A percentile compares a stretch with the other conserved stretches of the same genome.
These are phyloP conservation scores for Zelonia costaricensis DNA, from an alignment of 208 protist species.

Conservation along the genomic window DNA sequence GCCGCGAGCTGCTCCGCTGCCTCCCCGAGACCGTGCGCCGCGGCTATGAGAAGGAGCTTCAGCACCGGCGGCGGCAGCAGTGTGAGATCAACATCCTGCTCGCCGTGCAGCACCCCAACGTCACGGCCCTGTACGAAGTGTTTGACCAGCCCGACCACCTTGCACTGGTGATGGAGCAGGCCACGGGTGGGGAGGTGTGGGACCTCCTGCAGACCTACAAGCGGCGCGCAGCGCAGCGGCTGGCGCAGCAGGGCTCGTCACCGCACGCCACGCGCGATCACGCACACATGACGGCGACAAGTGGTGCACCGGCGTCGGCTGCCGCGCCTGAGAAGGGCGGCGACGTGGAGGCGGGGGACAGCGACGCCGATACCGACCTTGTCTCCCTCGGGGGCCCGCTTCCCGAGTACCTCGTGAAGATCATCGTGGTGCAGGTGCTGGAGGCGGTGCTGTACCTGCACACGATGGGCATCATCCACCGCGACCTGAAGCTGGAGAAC, in stretches of 20 bases:
- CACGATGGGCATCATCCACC: conserved; percentile 98
- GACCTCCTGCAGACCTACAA: conserved; percentile 47
- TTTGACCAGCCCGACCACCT: conserved; percentile 57
- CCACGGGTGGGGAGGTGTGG: conserved; percentile 57
- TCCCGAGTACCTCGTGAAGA: conserved; percentile 65
- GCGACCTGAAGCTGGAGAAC: conserved; percentile 99
- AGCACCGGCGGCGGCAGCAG: conserved; percentile 53
- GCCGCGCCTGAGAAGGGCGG: no score
- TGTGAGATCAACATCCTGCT: conserved; percentile 78
- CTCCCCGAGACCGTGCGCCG: conserved; percentile 32
- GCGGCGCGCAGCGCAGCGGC: not conserved
- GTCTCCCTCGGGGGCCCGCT: conserved; percentile 42
- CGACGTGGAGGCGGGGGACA: not conserved
- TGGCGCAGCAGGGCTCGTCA: no score
- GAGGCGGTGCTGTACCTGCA: conserved; percentile 83
- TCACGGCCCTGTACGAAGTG: conserved; percentile 64
- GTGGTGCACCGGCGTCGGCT: conserved; percentile 18
- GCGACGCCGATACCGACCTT: conserved; percentile 10
- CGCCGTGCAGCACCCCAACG: conserved; percentile 54
- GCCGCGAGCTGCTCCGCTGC: conserved; percentile 25
- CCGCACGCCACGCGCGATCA: not conserved
- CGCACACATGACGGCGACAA: conserved; percentile 6
- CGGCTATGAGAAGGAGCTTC: conserved; percentile 43
- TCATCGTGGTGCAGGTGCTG: conserved; percentile 59
- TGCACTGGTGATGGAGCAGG: conserved; percentile 78